Evolutionary conservation across 306 rosid species (phyloP).

Genomic region (Cicer judaicum): DNA sequence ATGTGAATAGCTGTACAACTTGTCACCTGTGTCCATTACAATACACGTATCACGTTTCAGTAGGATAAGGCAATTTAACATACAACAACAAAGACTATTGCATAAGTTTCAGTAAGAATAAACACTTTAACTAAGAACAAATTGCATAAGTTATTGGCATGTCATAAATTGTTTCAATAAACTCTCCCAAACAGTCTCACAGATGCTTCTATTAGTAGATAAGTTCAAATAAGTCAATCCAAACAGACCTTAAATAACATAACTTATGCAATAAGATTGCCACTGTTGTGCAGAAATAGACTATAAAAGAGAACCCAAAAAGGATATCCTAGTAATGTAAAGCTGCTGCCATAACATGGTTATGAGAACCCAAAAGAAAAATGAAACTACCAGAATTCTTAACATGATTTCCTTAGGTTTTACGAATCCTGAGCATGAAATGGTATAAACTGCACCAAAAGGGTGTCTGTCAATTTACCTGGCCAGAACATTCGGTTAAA

Average conservation of each 20-base stretch:
- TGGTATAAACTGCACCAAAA: slow-evolving; percentile 14
- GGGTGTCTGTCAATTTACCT: slow-evolving; percentile 52
- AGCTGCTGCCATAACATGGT: slow-evolving; percentile 1
- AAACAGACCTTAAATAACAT: neutral
- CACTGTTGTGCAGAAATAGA: slow-evolving; percentile 32
- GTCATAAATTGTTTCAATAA: too few species aligned
- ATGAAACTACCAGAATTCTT: slow-evolving; percentile 18
- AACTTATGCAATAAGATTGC: slow-evolving; percentile 27
- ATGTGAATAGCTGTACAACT: slow-evolving; percentile 49
- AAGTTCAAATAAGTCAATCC: too few species aligned
- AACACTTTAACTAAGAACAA: too few species aligned
- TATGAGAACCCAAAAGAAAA: neutral
- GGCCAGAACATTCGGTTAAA: slow-evolving; percentile 42
- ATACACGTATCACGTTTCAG: slow-evolving; percentile 26
- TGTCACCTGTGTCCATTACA: slow-evolving; percentile 33
- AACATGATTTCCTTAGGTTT: slow-evolving; percentile 33
- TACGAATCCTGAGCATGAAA: slow-evolving; percentile 11
- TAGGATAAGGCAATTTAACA: slow-evolving; percentile 19
- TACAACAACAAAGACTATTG: slow-evolving; percentile 1
- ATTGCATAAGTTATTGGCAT: too few species aligned
- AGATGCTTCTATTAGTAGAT: too few species aligned
- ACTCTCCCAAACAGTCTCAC: too few species aligned
- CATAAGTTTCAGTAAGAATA: too few species aligned
- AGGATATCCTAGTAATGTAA: neutral
- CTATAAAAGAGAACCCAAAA: neutral